Conservation (phyloP, 371 early-diverging fungal genomes). For the Mucor mucedo region DNA sequence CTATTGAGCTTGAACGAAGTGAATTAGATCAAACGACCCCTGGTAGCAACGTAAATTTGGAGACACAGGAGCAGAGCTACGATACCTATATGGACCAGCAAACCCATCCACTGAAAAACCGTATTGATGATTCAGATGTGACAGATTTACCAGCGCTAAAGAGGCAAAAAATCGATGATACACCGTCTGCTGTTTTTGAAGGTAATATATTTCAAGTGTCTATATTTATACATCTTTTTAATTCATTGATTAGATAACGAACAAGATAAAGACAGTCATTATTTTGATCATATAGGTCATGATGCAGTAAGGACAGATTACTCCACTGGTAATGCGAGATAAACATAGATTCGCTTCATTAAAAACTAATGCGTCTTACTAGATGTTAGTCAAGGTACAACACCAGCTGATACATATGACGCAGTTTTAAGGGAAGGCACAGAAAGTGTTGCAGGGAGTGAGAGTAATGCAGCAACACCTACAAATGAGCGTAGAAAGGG, state of each 20-base stretch:
- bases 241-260: background rate
- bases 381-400: slow-evolving; percentile 29
- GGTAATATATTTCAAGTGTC: background rate
- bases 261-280: slow-evolving; percentile 3
- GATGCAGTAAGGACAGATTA: slow-evolving; percentile 25
- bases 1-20: too few relatives aligned
- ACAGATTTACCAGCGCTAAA: background rate
- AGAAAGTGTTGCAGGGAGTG: slow-evolving; percentile 39
- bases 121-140: background rate
- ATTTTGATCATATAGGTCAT: slow-evolving; percentile 6
- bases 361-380: background rate
- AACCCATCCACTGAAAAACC: slow-evolving; percentile 1
- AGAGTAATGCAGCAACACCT: slow-evolving; percentile 35
- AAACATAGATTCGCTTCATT: background rate
- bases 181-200: background rate
- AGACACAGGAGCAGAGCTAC: background rate
- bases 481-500: background rate
- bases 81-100: background rate
- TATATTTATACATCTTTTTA: background rate
- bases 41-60: background rate
- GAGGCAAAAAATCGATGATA: slow-evolving; percentile 7
- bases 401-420: slow-evolving; percentile 28
- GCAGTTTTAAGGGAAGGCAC: slow-evolving; percentile 23
- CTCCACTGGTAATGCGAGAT: slow-evolving; percentile 18
- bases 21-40: background rate